These are phyloP conservation scores for Dipsacomyces acuminosporus DNA, from an alignment of 371 early-diverging fungal species.

Conservation along the genomic window DNA sequence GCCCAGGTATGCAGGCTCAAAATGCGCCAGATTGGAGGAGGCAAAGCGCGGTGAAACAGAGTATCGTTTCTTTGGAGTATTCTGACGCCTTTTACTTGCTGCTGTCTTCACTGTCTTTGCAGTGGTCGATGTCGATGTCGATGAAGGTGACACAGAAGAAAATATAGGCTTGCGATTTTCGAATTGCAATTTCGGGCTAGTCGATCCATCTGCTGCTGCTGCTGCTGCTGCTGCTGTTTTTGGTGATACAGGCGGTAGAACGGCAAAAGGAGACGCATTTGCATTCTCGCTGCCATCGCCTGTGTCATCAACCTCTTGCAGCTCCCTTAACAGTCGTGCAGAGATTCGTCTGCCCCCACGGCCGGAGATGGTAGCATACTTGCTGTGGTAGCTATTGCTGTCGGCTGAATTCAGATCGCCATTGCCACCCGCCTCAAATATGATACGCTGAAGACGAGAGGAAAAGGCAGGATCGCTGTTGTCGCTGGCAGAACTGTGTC, in stretches of 20 bases:
- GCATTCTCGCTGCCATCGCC: too few species aligned
- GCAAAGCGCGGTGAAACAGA: conserved; percentile 22
- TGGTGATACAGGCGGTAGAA: too few species aligned
- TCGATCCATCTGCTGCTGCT: too few species aligned
- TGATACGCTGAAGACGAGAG: too few species aligned
- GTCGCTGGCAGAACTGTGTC: background rate
- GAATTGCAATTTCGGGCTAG: background rate
- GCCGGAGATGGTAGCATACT: conserved; percentile 20
- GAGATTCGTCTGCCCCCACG: conserved; percentile 4
- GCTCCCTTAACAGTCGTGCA: conserved; percentile 2
- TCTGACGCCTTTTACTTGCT: too few species aligned
- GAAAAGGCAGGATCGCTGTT: too few species aligned
- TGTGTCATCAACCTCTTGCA: background rate
- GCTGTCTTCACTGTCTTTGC: too few species aligned
- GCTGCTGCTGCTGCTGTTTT: too few species aligned
- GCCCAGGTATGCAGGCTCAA: background rate
- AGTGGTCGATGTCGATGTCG: too few species aligned
- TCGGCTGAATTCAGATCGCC: too few species aligned
- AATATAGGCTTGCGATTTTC: background rate
- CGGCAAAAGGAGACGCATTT: too few species aligned
- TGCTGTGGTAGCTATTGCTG: background rate
- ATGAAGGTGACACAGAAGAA: background rate
- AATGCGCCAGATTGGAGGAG: background rate
- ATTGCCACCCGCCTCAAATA: too few species aligned
- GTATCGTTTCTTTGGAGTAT: conserved; percentile 12